These are phyloP conservation scores for Cornus suecica DNA, from an alignment of 148 eudicot genomes.

Conservation along the genomic window DNA sequence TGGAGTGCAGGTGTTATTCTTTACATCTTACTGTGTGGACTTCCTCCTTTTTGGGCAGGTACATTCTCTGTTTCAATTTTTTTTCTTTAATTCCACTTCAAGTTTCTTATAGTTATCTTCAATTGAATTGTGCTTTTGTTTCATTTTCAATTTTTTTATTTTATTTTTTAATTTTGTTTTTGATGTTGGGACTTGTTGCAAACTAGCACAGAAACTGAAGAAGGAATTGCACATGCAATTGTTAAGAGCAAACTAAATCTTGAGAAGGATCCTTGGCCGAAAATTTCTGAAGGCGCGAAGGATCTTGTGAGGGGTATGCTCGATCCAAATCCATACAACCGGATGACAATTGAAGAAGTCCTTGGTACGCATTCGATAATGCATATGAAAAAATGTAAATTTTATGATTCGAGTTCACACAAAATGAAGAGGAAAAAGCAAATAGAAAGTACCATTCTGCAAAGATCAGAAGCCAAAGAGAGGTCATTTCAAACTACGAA, in stretches of 20 bases:
- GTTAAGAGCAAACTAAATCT: slow-evolving; percentile 64
- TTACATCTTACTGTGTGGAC: slow-evolving; percentile 81
- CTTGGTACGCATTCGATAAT: slow-evolving; percentile 38
- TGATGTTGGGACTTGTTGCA: not conserved
- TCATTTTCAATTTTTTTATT: no score
- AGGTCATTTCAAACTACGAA: no score
- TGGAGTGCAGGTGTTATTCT: slow-evolving; percentile 98
- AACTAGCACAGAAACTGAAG: slow-evolving; percentile 66
- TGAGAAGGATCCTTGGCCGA: slow-evolving; percentile 93
- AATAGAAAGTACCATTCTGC: no score
- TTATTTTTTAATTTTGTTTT: no score
- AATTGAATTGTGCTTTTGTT: no score
- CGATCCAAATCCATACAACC: slow-evolving; percentile 69
- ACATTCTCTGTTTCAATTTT: not conserved
- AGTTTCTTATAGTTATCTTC: no score
- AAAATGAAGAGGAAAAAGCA: no score
- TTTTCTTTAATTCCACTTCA: not conserved
- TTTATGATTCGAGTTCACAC: no score
- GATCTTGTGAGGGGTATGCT: slow-evolving; percentile 79
- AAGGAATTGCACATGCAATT: slow-evolving; percentile 88
- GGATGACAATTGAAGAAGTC: slow-evolving; percentile 76
- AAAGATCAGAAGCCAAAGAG: no score
- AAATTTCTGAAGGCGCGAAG: slow-evolving; percentile 69
- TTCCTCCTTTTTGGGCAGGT: slow-evolving; percentile 99
- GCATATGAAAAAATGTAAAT: not conserved